These are phyloP conservation scores for Suhomyces faveliae DNA, from an alignment of 805 yeast genomes.

Conservation along the genomic window DNA sequence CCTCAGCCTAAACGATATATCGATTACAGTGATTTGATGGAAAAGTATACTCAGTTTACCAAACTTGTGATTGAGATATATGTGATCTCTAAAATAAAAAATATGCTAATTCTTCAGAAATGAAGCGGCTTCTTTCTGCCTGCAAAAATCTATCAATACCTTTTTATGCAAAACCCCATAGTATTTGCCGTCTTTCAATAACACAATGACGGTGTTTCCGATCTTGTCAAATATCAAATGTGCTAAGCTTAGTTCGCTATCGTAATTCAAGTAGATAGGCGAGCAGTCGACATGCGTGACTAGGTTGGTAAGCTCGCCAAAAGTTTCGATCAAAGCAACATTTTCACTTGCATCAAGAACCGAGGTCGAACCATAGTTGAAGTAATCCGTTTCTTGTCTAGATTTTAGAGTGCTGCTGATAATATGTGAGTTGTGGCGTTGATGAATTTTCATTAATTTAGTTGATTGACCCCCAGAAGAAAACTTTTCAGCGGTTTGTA, in stretches of 20 bases:
- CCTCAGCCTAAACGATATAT: background rate
- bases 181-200: constrained; percentile 44
- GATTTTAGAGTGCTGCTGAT: background rate
- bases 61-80: constrained; percentile 1
- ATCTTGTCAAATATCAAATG: constrained; percentile 51
- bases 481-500: constrained; percentile 7
- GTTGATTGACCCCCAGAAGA: background rate
- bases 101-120: background rate
- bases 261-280: constrained; percentile 48
- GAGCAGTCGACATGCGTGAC: constrained; percentile 42
- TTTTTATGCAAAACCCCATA: constrained; percentile 55
- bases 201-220: constrained; percentile 50
- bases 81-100: background rate
- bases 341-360: constrained; percentile 7
- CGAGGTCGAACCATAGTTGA: constrained; percentile 20
- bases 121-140: constrained; percentile 13
- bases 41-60: background rate
- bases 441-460: background rate
- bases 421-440: constrained; percentile 3
- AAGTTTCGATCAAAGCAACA: constrained; percentile 13
- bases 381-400: constrained; percentile 19
- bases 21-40: background rate
- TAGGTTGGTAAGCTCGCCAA: constrained; percentile 36
- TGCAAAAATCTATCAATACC: constrained; percentile 45
- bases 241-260: constrained; percentile 50